Base-by-base conservation (phyloP, 805 yeast genomes). In the Candida maltosa region DNA sequence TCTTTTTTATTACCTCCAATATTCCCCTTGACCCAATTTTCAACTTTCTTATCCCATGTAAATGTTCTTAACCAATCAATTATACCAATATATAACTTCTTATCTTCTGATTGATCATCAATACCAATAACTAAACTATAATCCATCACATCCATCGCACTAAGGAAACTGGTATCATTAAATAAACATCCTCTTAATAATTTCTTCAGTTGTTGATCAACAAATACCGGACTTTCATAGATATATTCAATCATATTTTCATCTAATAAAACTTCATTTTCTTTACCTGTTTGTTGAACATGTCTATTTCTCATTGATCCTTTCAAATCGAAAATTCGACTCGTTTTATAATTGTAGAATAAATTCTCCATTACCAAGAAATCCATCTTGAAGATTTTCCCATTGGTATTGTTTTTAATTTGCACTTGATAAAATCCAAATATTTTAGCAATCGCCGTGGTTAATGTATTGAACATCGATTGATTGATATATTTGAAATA, bases 131-230 rank as follows among this genome's bases (percentile, higher is more conserved):
- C 96, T 44, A 93, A 67, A 0, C 97, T 91, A 53, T 93, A 93
- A 58, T 93, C 99, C 99, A 93, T 93, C 5, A 93, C 97, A 53
- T 93, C 95, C 95, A 93, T 87, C 51, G 94, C 93, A 3, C 95
- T 88, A 35, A 93, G 64, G 55, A 93, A 94, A 11, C 93, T 65
- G 0, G 97, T 93, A 51, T 93, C 99, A 52, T 94, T 93, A 83
- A 95, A 93, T 19, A 93, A 62, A 0, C 96, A 89, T 0, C 96
- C 91, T 31, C 96, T 65, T 32, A 93, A 58, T 25, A 88, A 62
- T 48, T 85, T 81, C 54, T 93, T 93, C 53, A 88, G 91, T 48
- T 88, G 89, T 49, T 91, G 97, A 39, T 91, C 70, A 5, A 93
- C 95, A 67, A 87, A 94, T 24, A 93, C 74, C 0, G 99, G 99